Conservation (phyloP, 495 filamentous ascomycete genomes). For the Tuber brumale region DNA sequence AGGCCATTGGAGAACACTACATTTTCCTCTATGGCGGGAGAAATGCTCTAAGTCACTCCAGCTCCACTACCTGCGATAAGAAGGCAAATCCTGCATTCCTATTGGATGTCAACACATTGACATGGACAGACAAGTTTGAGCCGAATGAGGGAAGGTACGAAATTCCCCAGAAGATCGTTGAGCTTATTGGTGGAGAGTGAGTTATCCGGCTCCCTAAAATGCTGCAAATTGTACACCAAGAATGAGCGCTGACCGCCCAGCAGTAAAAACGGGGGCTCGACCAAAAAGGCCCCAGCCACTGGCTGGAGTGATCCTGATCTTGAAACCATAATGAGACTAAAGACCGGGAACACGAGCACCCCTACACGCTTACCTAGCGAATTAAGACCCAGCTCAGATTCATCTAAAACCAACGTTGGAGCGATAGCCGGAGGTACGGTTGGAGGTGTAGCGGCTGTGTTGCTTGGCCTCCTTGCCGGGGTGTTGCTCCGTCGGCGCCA, state of each 20-base stretch:
- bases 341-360: too few relatives aligned
- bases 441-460: too few relatives aligned
- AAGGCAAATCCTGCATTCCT: constrained; percentile 9
- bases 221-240: background rate
- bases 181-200: background rate
- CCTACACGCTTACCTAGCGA: too few relatives aligned
- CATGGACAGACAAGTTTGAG: constrained; percentile 12
- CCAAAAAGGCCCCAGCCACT: background rate
- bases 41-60: background rate
- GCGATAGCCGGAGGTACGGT: too few relatives aligned
- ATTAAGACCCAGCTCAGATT: too few relatives aligned
- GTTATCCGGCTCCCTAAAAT: background rate
- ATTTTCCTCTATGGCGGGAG: constrained; percentile 20
- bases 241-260: background rate
- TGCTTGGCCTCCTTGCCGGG: too few relatives aligned
- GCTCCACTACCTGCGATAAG: constrained; percentile 1
- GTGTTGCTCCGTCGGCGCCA: too few relatives aligned
- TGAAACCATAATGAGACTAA: background rate
- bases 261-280: background rate
- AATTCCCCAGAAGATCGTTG: background rate
- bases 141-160: background rate
- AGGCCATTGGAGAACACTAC: constrained; percentile 12
- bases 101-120: constrained; percentile 8
- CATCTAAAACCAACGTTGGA: too few relatives aligned
- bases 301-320: background rate